Evolutionary conservation across 2,329 filamentous ascomycete species (phyloP).

Genomic region (Sordariomycetes sp.): DNA sequence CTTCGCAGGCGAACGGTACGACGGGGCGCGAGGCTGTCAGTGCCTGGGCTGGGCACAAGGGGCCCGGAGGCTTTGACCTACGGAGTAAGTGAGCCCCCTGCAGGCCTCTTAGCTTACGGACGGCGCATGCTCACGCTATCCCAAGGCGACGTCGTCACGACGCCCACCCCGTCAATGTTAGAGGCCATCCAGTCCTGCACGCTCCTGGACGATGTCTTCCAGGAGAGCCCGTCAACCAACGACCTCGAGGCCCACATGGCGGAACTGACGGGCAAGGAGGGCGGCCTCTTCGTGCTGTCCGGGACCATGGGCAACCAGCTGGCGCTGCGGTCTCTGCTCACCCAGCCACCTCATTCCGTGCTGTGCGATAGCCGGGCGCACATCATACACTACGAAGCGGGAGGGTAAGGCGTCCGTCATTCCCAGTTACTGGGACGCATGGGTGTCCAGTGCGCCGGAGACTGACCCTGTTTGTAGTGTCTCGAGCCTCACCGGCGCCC

Average conservation of each 20-base stretch:
- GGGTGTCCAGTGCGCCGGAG: background rate
- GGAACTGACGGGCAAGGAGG: slow-evolving; percentile 59
- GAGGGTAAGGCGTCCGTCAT: slow-evolving; percentile 28
- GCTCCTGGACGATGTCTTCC: slow-evolving; percentile 72
- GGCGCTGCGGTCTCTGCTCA: slow-evolving; percentile 63
- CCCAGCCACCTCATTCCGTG: slow-evolving; percentile 67
- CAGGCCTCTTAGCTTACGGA: background rate
- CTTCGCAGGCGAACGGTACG: background rate
- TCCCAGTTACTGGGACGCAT: background rate
- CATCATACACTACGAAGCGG: slow-evolving; percentile 55
- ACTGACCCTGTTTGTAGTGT: slow-evolving; percentile 33
- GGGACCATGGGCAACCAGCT: slow-evolving; percentile 95
- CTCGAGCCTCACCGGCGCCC: slow-evolving; percentile 26
- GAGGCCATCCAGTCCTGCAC: slow-evolving; percentile 61
- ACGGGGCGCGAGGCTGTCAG: background rate
- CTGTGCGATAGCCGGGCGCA: slow-evolving; percentile 70
- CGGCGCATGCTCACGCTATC: background rate
- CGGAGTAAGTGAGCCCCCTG: slow-evolving; percentile 18
- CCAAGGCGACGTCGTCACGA: slow-evolving; percentile 46
- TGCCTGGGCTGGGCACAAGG: slow-evolving; percentile 21
- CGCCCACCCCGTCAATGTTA: slow-evolving; percentile 71
- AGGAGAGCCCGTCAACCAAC: slow-evolving; percentile 67
- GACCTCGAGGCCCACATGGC: slow-evolving; percentile 65
- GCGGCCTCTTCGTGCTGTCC: slow-evolving; percentile 68
- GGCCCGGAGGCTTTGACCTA: slow-evolving; percentile 23